These are phyloP conservation scores for Diaporthe batatas DNA, from an alignment of 2,329 filamentous ascomycete species.

Conservation along the genomic window DNA sequence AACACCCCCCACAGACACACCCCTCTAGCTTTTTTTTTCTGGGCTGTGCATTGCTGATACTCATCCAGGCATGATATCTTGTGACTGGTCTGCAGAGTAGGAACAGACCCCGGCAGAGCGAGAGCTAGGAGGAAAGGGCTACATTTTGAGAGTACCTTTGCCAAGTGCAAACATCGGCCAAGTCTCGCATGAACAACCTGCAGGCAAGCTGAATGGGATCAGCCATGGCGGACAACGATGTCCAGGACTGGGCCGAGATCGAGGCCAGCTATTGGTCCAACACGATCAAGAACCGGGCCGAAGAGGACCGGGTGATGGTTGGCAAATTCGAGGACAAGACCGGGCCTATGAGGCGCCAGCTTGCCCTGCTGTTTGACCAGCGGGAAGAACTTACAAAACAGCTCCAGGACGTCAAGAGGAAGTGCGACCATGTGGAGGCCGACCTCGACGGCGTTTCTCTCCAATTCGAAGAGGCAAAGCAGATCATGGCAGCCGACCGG, in stretches of 20 bases:
- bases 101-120: not conserved
- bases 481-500: slow-evolving; percentile 40
- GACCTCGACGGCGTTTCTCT: slow-evolving; percentile 37
- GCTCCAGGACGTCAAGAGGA: slow-evolving; percentile 50
- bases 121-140: not conserved
- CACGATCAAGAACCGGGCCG: slow-evolving; percentile 40
- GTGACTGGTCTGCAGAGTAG: slow-evolving; percentile 15
- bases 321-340: slow-evolving; percentile 51
- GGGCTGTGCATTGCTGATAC: slow-evolving; percentile 6
- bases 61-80: not conserved
- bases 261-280: slow-evolving; percentile 51
- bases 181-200: slow-evolving; percentile 6
- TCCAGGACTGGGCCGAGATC: slow-evolving; percentile 55
- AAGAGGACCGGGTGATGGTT: slow-evolving; percentile 51
- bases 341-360: slow-evolving; percentile 50
- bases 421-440: slow-evolving; percentile 42
- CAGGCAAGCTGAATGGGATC: slow-evolving; percentile 29
- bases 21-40: not conserved
- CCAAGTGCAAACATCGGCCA: not conserved
- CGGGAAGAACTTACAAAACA: slow-evolving; percentile 54
- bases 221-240: slow-evolving; percentile 32
- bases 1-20: not conserved
- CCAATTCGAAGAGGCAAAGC: slow-evolving; percentile 38
- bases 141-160: not conserved
- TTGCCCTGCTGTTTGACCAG: slow-evolving; percentile 53